Base-by-base conservation (phyloP, 1,284 basidiomycete species). In the Veloboletus limbatus region DNA sequence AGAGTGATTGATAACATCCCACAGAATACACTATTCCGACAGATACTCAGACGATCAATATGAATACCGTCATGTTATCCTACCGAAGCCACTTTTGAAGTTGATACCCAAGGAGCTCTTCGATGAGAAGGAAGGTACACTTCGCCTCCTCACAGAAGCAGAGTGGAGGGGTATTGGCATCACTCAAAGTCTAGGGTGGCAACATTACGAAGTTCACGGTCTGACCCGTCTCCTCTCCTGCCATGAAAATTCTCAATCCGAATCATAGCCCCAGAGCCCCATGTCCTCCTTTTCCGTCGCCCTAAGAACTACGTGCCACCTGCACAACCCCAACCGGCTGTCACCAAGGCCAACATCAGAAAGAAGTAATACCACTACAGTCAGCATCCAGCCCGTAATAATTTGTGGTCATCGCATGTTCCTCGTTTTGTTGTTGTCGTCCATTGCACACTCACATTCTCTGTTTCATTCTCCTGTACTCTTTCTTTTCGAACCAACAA, bases 151-250 rank as follows among this genome's bases (percentile, higher is more conserved):
- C 44, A 71, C 78, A 4, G 95, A 97, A 65, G 69, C 79, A 33
- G 95, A 98, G 69, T 98, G 95, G 95, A 78, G 95, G 63, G 89
- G 90, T 1, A 94, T 98, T 50, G 95, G 95, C 10, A 97, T 97
- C 60, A 92, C 89, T 25, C 95, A 97, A 69, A 94, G 91, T 68
- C 73, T 96, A 40, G 95, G 95, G 9, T 98, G 95, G 95, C 90
- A 94, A 65, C 94, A 97, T 62, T 97, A 97, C 60, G 95, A 96
- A 73, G 92, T 97, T 30, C 95, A 97, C 64, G 90, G 92, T 93
- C 58, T 61, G 84, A 69, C 18, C 28, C 40, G 8, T 25, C 20
- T 20, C 25, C 11, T 33, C n/a, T 42, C 31, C 38, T 8, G 26
- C 17, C 7, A 32, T 37, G 5, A 37, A 9, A 18, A n/a, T 43